These are phyloP conservation scores for Russula earlei DNA, from an alignment of 768 basidiomycete species.

Conservation along the genomic window DNA sequence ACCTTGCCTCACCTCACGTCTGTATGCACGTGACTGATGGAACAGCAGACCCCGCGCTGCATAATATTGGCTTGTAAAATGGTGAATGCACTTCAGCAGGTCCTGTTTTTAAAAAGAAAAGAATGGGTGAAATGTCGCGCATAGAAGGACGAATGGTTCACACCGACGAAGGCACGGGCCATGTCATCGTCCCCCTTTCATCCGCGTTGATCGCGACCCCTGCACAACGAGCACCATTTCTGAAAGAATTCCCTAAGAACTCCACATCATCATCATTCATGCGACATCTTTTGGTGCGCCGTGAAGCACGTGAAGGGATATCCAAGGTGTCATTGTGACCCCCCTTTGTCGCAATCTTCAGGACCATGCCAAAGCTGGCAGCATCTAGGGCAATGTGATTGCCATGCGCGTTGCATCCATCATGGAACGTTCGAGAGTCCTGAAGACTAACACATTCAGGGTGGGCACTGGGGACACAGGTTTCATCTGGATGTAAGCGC, in stretches of 20 bases:
- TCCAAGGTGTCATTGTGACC: too few species aligned
- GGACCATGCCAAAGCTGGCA: conserved; percentile 40
- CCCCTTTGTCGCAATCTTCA: too few species aligned
- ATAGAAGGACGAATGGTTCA: conserved; percentile 19
- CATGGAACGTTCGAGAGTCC: conserved; percentile 28
- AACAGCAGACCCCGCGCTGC: conserved; percentile 49
- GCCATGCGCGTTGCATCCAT: conserved; percentile 39
- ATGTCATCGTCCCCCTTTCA: background rate
- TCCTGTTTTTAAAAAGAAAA: conserved; percentile 29
- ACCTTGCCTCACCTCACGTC: conserved; percentile 32
- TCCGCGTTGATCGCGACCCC: background rate
- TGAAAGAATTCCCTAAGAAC: conserved; percentile 3
- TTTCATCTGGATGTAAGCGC: conserved; percentile 56
- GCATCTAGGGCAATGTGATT: conserved; percentile 65
- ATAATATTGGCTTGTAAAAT: conserved; percentile 49
- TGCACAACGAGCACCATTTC: background rate
- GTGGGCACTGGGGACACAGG: conserved; percentile 37
- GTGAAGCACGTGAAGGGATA: background rate
- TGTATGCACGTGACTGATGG: too few species aligned
- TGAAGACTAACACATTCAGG: conserved; percentile 28
- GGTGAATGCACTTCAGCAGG: conserved; percentile 42
- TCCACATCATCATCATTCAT: conserved; percentile 11
- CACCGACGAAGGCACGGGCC: conserved; percentile 43
- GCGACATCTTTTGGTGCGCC: conserved; percentile 2
- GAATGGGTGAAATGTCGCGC: background rate